Evolutionary conservation across 2,329 filamentous ascomycete genomes (phyloP).

Genomic region (Scedosporium boydii): DNA sequence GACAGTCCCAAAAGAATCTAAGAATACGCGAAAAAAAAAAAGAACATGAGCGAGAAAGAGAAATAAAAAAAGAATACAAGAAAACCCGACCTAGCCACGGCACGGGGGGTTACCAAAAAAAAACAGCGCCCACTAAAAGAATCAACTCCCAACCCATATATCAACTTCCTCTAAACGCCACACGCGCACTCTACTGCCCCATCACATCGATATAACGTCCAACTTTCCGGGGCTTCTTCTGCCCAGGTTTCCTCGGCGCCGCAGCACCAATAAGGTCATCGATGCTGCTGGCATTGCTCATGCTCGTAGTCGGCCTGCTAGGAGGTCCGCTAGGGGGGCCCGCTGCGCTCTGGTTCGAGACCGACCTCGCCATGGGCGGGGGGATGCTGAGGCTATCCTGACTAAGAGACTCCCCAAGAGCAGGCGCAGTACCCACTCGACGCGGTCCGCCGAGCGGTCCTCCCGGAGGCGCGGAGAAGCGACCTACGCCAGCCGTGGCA

Average conservation of each 20-base stretch:
- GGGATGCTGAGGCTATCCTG: slow-evolving; percentile 11
- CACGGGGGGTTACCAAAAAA: background rate
- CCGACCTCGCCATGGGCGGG: slow-evolving; percentile 36
- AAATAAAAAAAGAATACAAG: slow-evolving; percentile 6
- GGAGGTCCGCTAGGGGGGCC: slow-evolving; percentile 42
- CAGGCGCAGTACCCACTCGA: background rate
- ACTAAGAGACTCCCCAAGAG: slow-evolving; percentile 14
- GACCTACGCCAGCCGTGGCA: slow-evolving; percentile 7
- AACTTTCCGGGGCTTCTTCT: slow-evolving; percentile 68
- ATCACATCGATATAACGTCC: slow-evolving; percentile 94
- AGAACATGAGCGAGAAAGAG: background rate
- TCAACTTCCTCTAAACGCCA: background rate
- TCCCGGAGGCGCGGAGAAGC: slow-evolving; percentile 13
- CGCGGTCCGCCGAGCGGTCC: background rate
- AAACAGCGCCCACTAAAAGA: too few relatives aligned
- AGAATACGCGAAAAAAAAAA: background rate
- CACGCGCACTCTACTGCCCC: slow-evolving; percentile 46
- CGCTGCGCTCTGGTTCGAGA: slow-evolving; percentile 34
- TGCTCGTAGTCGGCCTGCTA: slow-evolving; percentile 64
- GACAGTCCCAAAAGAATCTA: background rate
- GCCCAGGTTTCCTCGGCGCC: slow-evolving; percentile 54
- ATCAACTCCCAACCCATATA: background rate
- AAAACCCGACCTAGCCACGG: background rate
- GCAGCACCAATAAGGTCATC: slow-evolving; percentile 81
- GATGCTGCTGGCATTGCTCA: slow-evolving; percentile 90